These are phyloP conservation scores for Globisporangium iwayamae DNA, from an alignment of 352 stramenopile species.

Conservation along the genomic window DNA sequence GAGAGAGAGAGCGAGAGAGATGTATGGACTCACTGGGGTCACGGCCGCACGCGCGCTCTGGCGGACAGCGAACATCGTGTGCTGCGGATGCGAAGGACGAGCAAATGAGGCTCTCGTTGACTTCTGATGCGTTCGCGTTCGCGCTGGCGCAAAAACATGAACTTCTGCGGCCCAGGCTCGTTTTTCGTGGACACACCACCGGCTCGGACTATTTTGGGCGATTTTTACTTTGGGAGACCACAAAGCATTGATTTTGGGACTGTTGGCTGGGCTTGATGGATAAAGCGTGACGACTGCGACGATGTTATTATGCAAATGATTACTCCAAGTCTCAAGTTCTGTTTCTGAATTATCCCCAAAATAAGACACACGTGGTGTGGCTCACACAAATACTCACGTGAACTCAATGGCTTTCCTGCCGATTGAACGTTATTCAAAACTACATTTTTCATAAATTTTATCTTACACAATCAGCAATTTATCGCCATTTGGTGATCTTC, in stretches of 20 bases:
- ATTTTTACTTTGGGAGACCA: neutral
- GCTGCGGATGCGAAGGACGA: neutral
- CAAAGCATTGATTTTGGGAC: neutral
- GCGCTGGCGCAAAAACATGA: constrained; percentile 9
- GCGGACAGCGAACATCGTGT: constrained; percentile 13
- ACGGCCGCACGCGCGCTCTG: constrained; percentile 9
- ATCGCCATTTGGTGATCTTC: neutral
- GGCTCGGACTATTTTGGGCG: neutral
- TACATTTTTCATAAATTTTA: neutral
- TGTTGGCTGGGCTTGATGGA: neutral
- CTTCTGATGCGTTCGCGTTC: constrained; percentile 9
- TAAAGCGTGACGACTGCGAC: neutral
- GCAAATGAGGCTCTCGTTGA: constrained; percentile 1
- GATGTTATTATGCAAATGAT: too few species aligned
- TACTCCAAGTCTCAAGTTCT: too few species aligned
- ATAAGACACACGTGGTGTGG: neutral
- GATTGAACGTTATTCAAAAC: neutral
- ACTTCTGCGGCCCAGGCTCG: neutral
- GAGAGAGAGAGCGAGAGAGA: neutral
- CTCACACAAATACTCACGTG: neutral
- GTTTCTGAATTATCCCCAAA: neutral
- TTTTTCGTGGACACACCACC: neutral
- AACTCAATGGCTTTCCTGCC: neutral
- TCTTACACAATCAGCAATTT: neutral
- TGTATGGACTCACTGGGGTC: constrained; percentile 3